A percentile compares a stretch with the other conserved stretches of the same genome.
Conservation (phyloP, 306 rosid genomes). For the Trichosanthes cucumerina region DNA sequence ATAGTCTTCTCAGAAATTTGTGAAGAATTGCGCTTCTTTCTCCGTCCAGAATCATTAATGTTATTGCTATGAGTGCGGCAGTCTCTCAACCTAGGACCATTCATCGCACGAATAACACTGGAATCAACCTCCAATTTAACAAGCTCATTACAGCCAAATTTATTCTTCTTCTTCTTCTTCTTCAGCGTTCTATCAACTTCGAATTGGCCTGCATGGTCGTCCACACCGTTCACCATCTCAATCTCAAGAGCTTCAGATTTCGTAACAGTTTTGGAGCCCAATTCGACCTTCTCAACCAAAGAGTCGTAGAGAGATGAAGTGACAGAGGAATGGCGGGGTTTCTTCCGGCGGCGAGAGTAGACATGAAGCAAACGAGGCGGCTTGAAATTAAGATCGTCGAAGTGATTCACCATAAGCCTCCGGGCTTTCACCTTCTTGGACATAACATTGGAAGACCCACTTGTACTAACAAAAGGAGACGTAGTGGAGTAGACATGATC, state of each 20-base stretch:
- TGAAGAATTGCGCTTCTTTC: constrained; percentile 28
- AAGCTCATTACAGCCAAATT: constrained; percentile 47
- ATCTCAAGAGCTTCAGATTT: not conserved
- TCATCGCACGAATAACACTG: constrained; percentile 24
- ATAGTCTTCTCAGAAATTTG: constrained; percentile 26
- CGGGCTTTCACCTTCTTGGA: constrained; percentile 91
- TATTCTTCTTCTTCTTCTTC: constrained; percentile 34
- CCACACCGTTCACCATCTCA: not conserved
- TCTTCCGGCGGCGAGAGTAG: constrained; percentile 65
- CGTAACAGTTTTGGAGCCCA: not conserved
- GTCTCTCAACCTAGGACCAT: constrained; percentile 69
- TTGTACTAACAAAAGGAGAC: constrained; percentile 62
- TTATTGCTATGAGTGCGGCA: constrained; percentile 30
- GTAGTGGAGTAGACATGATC: constrained; percentile 91
- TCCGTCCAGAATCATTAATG: constrained; percentile 15
- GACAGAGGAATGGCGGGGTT: constrained; percentile 14
- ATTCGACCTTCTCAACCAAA: constrained; percentile 14
- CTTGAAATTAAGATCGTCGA: constrained; percentile 10
- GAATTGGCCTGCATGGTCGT: not conserved
- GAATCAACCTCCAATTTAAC: constrained; percentile 68
- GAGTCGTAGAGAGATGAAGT: constrained; percentile 22
- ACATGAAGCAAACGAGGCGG: constrained; percentile 45
- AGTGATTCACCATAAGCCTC: constrained; percentile 28
- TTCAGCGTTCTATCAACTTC: constrained; percentile 14
- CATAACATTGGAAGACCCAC: constrained; percentile 87